phyloP scores from a whole-genome alignment of 352 stramenopile species.

The Pythium rishiriense region DNA sequence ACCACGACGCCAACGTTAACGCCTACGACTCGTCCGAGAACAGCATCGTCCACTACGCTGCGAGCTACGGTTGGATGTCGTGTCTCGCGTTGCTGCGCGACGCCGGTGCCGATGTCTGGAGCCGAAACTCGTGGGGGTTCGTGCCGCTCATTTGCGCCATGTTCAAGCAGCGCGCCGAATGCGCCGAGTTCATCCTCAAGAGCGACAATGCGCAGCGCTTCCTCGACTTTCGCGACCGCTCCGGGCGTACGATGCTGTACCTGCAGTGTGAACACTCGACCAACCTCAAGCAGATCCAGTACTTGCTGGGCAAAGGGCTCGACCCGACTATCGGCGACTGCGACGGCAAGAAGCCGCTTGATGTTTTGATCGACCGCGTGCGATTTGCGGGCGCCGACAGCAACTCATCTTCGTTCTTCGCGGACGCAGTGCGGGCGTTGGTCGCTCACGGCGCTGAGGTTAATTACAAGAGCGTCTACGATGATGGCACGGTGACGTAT shows the following conservation, averaged over 20 bases:
- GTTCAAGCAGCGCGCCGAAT: slow-evolving; percentile 54
- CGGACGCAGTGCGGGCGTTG: slow-evolving; percentile 28
- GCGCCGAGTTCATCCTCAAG: slow-evolving; percentile 65
- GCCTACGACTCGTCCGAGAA: slow-evolving; percentile 76
- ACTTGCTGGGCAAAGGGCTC: slow-evolving; percentile 62
- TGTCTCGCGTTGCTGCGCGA: slow-evolving; percentile 51
- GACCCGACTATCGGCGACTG: slow-evolving; percentile 60
- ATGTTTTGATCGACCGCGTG: slow-evolving; percentile 46
- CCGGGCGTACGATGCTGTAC: slow-evolving; percentile 75
- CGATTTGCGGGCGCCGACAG: slow-evolving; percentile 5
- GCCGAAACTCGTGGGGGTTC: slow-evolving; percentile 68
- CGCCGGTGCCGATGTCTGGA: slow-evolving; percentile 60
- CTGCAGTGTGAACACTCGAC: slow-evolving; percentile 67
- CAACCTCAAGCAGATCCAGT: slow-evolving; percentile 52
- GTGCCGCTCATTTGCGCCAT: slow-evolving; percentile 66
- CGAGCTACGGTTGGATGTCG: slow-evolving; percentile 71
- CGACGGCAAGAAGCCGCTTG: slow-evolving; percentile 49
- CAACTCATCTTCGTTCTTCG: slow-evolving; percentile 38
- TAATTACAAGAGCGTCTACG: slow-evolving; percentile 28
- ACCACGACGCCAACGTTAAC: slow-evolving; percentile 72
- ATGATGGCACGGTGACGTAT: slow-evolving; percentile 27
- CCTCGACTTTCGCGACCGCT: slow-evolving; percentile 65
- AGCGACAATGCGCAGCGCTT: slow-evolving; percentile 46
- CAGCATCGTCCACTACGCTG: slow-evolving; percentile 69
- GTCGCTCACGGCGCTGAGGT: slow-evolving; percentile 6